A percentile compares a stretch with the other conserved stretches of the same genome.
Evolutionary conservation across 805 yeast genomes (phyloP).

Genomic region (Saccharomycopsis fibuligera): DNA sequence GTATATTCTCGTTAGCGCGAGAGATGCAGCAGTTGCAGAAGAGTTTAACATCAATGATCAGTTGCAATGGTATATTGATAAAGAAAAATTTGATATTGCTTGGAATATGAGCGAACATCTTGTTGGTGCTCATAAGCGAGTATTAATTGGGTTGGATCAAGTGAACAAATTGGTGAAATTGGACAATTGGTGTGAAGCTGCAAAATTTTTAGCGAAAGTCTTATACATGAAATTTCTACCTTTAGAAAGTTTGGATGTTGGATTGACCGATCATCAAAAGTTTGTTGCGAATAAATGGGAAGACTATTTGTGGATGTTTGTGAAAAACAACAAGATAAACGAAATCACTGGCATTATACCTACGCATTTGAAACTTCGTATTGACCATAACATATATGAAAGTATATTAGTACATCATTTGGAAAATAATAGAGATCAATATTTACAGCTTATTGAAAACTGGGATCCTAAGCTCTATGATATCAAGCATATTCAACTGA

Average conservation of each 20-base stretch:
- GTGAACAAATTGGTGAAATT: slow-evolving; percentile 29
- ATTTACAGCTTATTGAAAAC: slow-evolving; percentile 36
- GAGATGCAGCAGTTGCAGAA: slow-evolving; percentile 72
- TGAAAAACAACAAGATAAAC: slow-evolving; percentile 39
- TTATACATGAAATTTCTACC: slow-evolving; percentile 25
- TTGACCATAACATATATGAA: slow-evolving; percentile 37
- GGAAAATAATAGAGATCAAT: slow-evolving; percentile 29
- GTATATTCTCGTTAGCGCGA: slow-evolving; percentile 71
- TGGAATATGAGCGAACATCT: slow-evolving; percentile 70
- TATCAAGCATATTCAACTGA: slow-evolving; percentile 34
- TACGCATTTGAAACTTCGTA: slow-evolving; percentile 30
- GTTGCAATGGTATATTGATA: slow-evolving; percentile 63
- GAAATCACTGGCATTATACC: slow-evolving; percentile 56
- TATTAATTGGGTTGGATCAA: slow-evolving; percentile 55
- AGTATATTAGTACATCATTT: slow-evolving; percentile 42
- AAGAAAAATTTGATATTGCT: slow-evolving; percentile 53
- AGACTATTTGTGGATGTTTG: slow-evolving; percentile 49
- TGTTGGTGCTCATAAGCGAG: slow-evolving; percentile 42
- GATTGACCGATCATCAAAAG: slow-evolving; percentile 14
- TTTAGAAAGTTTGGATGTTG: slow-evolving; percentile 23
- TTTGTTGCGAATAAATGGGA: slow-evolving; percentile 51
- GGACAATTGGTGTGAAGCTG: slow-evolving; percentile 52
- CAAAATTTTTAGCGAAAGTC: slow-evolving; percentile 39
- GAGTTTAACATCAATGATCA: slow-evolving; percentile 67
- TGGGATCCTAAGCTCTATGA: slow-evolving; percentile 62